Conservation (phyloP, 1,284 basidiomycete genomes). For the Apiotrichum sp. region DNA sequence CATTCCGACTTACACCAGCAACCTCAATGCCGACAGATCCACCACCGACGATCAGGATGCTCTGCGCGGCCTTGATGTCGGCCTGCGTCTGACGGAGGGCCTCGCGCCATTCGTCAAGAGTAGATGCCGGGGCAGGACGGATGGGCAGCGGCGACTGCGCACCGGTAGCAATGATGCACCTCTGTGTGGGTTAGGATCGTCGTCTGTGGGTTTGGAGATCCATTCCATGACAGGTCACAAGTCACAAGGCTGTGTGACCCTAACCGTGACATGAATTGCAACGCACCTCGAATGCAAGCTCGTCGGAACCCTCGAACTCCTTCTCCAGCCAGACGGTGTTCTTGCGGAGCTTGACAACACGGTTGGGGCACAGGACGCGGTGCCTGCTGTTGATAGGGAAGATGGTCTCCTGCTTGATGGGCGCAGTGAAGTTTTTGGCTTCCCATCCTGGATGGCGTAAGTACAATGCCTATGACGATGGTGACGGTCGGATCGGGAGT, state of each 20-base stretch:
- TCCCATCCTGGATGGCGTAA: conserved; percentile 36
- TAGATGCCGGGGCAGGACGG: conserved; percentile 28
- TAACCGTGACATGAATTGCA: neutral
- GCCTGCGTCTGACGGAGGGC: conserved; percentile 20
- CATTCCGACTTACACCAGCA: conserved; percentile 41
- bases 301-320: conserved; percentile 39
- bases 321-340: conserved; percentile 39
- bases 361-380: conserved; percentile 34
- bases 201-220: no score
- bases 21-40: conserved; percentile 50
- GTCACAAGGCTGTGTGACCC: no score
- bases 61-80: conserved; percentile 21
- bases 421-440: conserved; percentile 32
- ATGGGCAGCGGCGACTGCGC: conserved; percentile 40
- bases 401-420: conserved; percentile 34
- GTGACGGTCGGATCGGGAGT: no score
- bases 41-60: conserved; percentile 46
- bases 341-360: conserved; percentile 40
- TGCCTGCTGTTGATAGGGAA: conserved; percentile 33
- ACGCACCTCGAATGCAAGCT: conserved; percentile 43
- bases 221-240: no score
- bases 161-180: conserved; percentile 41
- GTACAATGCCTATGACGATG: neutral
- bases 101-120: conserved; percentile 21
- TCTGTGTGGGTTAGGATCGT: conserved; percentile 12